These are phyloP conservation scores for Talaromyces amestolkiae DNA, from an alignment of 2,329 filamentous ascomycete genomes.

Conservation along the genomic window DNA sequence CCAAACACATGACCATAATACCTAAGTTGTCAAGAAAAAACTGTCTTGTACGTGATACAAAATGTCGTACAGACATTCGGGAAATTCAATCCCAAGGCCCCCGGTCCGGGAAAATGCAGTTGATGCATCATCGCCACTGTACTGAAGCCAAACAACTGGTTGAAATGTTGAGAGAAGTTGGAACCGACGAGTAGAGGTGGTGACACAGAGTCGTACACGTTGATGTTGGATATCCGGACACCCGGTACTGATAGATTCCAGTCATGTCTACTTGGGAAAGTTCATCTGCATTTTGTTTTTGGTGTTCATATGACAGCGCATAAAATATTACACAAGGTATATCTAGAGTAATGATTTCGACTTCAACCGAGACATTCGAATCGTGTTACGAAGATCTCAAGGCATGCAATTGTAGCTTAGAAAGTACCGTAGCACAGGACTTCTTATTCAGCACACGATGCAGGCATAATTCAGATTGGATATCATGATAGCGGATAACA, in stretches of 20 bases:
- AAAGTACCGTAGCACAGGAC: not conserved
- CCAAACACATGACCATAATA: not conserved
- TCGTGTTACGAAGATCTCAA: not conserved
- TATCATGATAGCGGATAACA: not conserved
- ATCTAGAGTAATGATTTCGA: not conserved
- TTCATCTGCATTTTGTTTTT: not conserved
- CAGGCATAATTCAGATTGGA: not conserved
- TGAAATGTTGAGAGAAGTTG: not conserved
- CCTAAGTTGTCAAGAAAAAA: too few species aligned
- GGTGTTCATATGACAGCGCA: not conserved
- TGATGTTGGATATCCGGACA: not conserved
- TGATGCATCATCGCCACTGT: not conserved
- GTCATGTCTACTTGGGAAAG: too few species aligned
- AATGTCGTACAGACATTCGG: not conserved
- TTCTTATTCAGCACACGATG: not conserved
- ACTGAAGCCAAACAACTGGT: not conserved
- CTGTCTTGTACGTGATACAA: not conserved
- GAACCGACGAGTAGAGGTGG: not conserved
- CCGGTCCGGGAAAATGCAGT: not conserved
- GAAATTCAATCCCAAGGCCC: not conserved
- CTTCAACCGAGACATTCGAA: not conserved
- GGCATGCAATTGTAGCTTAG: not conserved
- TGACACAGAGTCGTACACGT: not conserved
- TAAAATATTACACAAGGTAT: not conserved
- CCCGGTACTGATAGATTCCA: not conserved